Evolutionary conservation across 441 rosid species (phyloP).

Genomic region (Erodium chrysanthum): DNA sequence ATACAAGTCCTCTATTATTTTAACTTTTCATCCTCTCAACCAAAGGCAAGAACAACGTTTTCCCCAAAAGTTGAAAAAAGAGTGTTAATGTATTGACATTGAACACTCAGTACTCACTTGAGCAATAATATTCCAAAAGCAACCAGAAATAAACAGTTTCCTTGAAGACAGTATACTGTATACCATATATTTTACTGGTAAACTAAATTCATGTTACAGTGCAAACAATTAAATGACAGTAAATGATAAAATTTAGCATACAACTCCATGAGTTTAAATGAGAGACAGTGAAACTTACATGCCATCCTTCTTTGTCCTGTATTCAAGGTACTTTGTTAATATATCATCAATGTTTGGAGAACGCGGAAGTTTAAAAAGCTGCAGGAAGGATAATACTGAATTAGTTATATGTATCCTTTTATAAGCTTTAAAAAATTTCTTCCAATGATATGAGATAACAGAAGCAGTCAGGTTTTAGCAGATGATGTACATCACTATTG

Average conservation of each 20-base stretch:
- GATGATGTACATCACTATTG: neutral
- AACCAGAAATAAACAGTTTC: too few relatives aligned
- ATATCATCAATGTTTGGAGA: constrained; percentile 80
- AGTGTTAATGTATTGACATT: too few relatives aligned
- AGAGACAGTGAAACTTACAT: constrained; percentile 37
- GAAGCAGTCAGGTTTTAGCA: neutral
- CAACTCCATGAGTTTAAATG: constrained; percentile 10
- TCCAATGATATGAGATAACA: neutral
- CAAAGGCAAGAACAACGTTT: too few relatives aligned
- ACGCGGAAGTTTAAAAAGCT: constrained; percentile 93
- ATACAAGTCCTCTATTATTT: too few relatives aligned
- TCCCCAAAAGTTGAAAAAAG: too few relatives aligned
- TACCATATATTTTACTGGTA: neutral
- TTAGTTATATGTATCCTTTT: constrained; percentile 9
- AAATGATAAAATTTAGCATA: neutral
- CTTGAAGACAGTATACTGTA: too few relatives aligned
- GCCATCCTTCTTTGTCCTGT: constrained; percentile 81
- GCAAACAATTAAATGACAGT: neutral
- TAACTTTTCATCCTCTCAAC: too few relatives aligned
- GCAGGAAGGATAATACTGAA: constrained; percentile 20
- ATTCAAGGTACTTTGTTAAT: constrained; percentile 68
- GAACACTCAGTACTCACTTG: too few relatives aligned
- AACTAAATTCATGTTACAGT: neutral
- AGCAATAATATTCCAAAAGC: too few relatives aligned
- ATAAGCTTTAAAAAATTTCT: constrained; percentile 7